These are phyloP conservation scores for Candida labiduridarum DNA, from an alignment of 1,139 yeast species.

Conservation along the genomic window DNA sequence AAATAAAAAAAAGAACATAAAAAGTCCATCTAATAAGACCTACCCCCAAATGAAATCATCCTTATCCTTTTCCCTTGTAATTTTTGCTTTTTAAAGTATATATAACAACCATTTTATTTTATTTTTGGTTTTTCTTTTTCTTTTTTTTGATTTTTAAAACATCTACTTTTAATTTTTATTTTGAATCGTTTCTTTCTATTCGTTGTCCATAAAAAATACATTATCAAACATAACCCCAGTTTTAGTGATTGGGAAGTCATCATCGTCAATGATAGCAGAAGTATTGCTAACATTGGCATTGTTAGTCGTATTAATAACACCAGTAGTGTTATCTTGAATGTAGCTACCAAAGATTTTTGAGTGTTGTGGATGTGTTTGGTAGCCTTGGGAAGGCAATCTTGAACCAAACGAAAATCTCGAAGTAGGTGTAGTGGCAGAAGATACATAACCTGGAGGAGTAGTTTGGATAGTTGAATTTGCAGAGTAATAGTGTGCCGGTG, in stretches of 20 bases:
- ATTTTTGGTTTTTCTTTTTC: background rate
- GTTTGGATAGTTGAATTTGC: constrained; percentile 4
- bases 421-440: constrained; percentile 11
- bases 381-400: constrained; percentile 1
- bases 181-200: constrained; percentile 8
- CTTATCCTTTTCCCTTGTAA: background rate
- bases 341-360: constrained; percentile 5
- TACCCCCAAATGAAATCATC: background rate
- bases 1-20: background rate
- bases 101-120: background rate
- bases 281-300: constrained; percentile 24
- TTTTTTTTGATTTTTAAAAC: background rate
- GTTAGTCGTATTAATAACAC: too few relatives aligned
- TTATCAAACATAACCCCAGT: constrained; percentile 36
- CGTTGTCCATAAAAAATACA: constrained; percentile 40
- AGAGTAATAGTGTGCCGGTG: constrained; percentile 19
- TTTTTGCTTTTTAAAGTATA: constrained; percentile 5
- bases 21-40: background rate
- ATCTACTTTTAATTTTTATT: background rate
- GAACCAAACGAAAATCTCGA: constrained; percentile 12
- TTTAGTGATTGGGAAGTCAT: constrained; percentile 22
- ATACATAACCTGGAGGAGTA: constrained; percentile 4
- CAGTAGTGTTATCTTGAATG: constrained; percentile 26
- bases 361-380: constrained; percentile 6
- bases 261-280: constrained; percentile 46